Percentiles rank a stretch among this genome's conserved stretches.
Evolutionary conservation across 345 rosid genomes (phyloP).

Genomic region (Microthlaspi erraticum): DNA sequence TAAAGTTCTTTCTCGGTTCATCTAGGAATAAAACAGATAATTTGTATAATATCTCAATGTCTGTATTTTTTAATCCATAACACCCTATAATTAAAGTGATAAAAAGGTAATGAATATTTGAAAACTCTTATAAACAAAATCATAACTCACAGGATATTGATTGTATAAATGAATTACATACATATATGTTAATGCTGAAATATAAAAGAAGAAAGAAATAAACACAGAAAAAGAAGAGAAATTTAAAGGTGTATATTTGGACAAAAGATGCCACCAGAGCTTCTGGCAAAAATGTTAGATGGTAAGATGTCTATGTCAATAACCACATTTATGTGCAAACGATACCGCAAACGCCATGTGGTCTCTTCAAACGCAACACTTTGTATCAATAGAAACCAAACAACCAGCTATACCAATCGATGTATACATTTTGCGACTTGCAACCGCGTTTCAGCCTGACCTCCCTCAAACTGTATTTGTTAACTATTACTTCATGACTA

Average conservation of each 20-base stretch:
- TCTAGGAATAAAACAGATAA: too few species aligned
- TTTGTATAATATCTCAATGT: too few species aligned
- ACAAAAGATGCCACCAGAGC: conserved; percentile 42
- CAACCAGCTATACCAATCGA: conserved; percentile 39
- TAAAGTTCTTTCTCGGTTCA: too few species aligned
- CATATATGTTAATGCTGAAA: not conserved
- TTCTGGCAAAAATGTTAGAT: conserved; percentile 40
- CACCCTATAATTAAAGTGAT: too few species aligned
- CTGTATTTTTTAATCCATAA: too few species aligned
- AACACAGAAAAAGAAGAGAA: conserved; percentile 9
- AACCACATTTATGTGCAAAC: conserved; percentile 42
- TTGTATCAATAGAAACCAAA: conserved; percentile 36
- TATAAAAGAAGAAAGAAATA: not conserved
- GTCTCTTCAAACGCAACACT: conserved; percentile 47
- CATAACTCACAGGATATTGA: not conserved
- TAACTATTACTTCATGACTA: not conserved
- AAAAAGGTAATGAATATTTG: too few species aligned
- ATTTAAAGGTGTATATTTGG: conserved; percentile 27
- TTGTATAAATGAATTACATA: not conserved
- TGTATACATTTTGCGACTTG: conserved; percentile 7
- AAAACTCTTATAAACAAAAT: not conserved
- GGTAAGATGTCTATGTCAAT: conserved; percentile 47
- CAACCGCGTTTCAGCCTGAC: conserved; percentile 20
- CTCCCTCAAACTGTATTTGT: not conserved
- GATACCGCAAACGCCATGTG: conserved; percentile 46